phyloP scores from a whole-genome alignment of 164 flowering plant genomes.

The Magnolia officinalis region DNA sequence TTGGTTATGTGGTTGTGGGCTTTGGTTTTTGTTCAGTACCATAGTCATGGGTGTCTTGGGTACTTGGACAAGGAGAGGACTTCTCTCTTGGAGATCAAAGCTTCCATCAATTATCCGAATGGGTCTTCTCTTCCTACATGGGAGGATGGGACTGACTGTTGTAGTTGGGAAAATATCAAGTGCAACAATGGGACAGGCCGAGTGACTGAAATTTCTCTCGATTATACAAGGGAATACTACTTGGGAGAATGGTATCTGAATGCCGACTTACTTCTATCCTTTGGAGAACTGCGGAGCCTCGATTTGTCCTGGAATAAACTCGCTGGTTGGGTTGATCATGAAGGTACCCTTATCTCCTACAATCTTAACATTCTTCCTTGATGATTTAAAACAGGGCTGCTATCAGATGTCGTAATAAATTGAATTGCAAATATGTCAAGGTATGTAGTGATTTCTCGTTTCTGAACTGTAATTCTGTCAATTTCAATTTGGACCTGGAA shows the following conservation, averaged over 20 bases:
- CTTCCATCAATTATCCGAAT: conserved; percentile 7
- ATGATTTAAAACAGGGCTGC: too few relatives aligned
- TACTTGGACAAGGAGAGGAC: conserved; percentile 6
- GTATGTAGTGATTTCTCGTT: too few relatives aligned
- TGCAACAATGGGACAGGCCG: background rate
- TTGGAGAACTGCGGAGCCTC: conserved; percentile 1
- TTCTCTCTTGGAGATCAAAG: conserved; percentile 8
- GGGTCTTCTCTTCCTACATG: conserved; percentile 2
- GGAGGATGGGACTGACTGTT: conserved; percentile 5
- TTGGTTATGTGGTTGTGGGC: background rate
- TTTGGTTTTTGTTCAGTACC: background rate
- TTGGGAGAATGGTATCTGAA: conserved; percentile 4
- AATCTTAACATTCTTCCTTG: too few relatives aligned
- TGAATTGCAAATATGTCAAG: too few relatives aligned
- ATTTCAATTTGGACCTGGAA: too few relatives aligned
- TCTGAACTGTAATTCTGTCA: too few relatives aligned
- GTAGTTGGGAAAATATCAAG: conserved; percentile 1
- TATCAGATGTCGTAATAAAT: too few relatives aligned
- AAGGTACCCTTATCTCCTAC: background rate
- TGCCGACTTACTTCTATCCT: conserved; percentile 1
- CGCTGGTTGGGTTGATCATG: background rate
- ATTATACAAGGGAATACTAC: background rate
- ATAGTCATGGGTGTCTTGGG: background rate
- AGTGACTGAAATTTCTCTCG: conserved; percentile 5
- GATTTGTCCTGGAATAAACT: background rate